Conservation (phyloP, 495 filamentous ascomycete genomes). For the Sordaria brevicollis region DNA sequence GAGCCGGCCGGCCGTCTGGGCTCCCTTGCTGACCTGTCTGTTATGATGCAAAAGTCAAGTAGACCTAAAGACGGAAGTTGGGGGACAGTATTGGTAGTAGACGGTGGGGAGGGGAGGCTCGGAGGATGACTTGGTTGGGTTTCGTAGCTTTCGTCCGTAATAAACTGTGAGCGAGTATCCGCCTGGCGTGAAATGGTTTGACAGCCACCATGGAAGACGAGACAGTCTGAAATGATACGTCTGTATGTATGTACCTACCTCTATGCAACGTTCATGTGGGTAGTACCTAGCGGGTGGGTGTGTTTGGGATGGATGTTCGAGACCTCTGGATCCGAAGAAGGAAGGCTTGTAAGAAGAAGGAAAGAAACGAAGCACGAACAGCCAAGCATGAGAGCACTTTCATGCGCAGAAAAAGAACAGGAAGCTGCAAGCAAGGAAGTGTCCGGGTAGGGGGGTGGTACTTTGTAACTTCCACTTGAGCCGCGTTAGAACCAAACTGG, state of each 20-base stretch:
- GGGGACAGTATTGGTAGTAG: background rate
- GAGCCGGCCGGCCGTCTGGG: background rate
- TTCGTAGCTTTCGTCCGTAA: background rate
- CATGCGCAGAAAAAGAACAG: background rate
- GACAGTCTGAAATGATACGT: background rate
- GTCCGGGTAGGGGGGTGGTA: background rate
- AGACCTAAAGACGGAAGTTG: background rate
- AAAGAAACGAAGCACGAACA: background rate
- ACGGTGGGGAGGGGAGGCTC: too few relatives aligned
- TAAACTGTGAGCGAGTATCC: background rate
- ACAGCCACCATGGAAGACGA: background rate
- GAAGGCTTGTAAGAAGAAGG: background rate
- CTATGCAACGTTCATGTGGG: too few relatives aligned
- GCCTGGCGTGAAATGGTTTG: background rate
- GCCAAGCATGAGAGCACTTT: background rate
- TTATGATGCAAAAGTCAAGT: background rate
- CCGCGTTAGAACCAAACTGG: background rate
- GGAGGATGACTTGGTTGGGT: background rate
- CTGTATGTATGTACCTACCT: too few relatives aligned
- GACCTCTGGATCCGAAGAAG: background rate
- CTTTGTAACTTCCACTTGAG: background rate
- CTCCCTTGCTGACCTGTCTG: background rate
- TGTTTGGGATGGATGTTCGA: background rate
- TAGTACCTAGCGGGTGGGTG: background rate
- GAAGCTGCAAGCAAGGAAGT: background rate